phyloP scores from a whole-genome alignment of 345 rosid species.

The Leavenworthia alabamica region DNA sequence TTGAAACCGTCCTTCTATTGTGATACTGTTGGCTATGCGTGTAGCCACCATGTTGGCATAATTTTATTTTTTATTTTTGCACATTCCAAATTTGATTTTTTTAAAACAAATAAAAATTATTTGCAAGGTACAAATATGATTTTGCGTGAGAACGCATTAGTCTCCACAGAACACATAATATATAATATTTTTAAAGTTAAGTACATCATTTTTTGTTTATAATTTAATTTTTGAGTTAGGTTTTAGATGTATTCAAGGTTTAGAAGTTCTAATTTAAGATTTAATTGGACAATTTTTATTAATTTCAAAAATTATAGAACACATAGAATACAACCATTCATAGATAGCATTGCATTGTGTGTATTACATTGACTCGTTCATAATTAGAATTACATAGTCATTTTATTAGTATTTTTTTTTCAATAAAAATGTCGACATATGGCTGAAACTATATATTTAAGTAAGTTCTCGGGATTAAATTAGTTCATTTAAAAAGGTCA shows the following conservation, averaged over 20 bases:
- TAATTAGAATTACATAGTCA: not conserved
- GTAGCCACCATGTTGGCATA: too few relatives aligned
- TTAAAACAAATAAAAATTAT: too few relatives aligned
- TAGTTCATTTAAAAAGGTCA: not conserved
- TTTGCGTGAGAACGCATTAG: not conserved
- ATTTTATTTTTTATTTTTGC: too few relatives aligned
- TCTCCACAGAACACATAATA: not conserved
- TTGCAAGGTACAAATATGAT: not conserved
- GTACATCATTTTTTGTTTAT: not conserved
- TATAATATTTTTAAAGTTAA: not conserved
- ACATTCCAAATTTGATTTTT: too few relatives aligned
- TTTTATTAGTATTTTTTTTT: not conserved
- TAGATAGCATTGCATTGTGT: not conserved
- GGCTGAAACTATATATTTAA: not conserved
- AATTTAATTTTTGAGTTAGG: not conserved
- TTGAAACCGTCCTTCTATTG: too few relatives aligned
- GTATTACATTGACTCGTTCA: not conserved
- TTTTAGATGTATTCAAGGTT: not conserved
- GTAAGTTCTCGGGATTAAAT: not conserved
- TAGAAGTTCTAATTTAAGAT: not conserved
- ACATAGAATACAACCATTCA: not conserved
- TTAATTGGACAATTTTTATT: not conserved
- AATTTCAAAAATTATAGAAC: not conserved
- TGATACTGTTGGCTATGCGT: too few relatives aligned
- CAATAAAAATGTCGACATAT: not conserved